Conservation (phyloP, 345 rosid genomes). For the Clarkia xantiana region DNA sequence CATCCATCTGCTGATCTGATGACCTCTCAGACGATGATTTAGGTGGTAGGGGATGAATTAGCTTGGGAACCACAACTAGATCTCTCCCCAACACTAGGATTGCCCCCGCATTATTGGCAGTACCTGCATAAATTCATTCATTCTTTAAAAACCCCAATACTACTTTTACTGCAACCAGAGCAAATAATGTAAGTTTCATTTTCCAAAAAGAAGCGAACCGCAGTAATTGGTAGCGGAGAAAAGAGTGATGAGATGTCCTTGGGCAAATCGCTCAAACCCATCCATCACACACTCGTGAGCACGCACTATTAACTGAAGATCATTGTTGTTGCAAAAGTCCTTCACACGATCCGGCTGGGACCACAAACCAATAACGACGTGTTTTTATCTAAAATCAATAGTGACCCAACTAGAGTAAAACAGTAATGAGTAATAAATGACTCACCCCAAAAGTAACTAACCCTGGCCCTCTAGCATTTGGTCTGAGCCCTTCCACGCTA, state of each 20-base stretch:
- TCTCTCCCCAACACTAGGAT: conserved; percentile 96
- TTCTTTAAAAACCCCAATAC: too few species aligned
- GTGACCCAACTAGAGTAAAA: too few species aligned
- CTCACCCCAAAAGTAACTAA: conserved; percentile 96
- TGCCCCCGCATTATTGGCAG: conserved; percentile 98
- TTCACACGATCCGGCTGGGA: conserved; percentile 96
- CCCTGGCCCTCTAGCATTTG: conserved; percentile 99
- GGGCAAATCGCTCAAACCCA: conserved; percentile 96
- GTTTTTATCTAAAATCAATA: too few species aligned
- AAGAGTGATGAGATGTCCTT: conserved; percentile 91
- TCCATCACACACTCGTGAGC: conserved; percentile 99
- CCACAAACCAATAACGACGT: neutral
- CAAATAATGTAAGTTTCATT: too few species aligned
- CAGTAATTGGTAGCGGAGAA: conserved; percentile 97
- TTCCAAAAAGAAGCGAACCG: conserved; percentile 27
- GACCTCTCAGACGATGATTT: conserved; percentile 67
- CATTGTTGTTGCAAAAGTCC: conserved; percentile 98
- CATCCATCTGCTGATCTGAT: conserved; percentile 78
- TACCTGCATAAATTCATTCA: conserved; percentile 29
- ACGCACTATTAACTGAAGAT: conserved; percentile 91
- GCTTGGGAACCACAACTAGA: conserved; percentile 92
- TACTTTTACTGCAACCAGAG: too few species aligned
- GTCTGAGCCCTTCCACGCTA: conserved; percentile 94
- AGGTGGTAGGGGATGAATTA: conserved; percentile 94
- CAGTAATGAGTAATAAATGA: conserved; percentile 4